phyloP scores from a whole-genome alignment of 805 yeast genomes.

The Kodamaea kakaduensis region DNA sequence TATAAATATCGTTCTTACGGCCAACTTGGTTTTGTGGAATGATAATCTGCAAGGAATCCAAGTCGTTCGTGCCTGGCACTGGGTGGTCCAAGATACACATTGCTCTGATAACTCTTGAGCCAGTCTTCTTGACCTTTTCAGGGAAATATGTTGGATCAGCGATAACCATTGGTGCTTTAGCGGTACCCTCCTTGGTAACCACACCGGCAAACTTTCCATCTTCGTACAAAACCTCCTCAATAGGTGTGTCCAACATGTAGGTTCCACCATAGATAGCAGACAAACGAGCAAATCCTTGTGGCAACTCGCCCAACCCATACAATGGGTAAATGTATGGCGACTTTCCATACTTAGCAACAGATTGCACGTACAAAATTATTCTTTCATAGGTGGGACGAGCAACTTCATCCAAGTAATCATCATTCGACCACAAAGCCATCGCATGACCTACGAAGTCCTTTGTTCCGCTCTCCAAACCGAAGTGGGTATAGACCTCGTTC shows the following conservation, averaged over 20 bases:
- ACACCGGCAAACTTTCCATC: constrained; percentile 78
- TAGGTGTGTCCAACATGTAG: constrained; percentile 94
- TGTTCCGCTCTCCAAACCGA: constrained; percentile 88
- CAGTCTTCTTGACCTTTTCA: constrained; percentile 66
- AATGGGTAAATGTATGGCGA: constrained; percentile 95
- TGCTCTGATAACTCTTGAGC: constrained; percentile 73
- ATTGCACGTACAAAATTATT: constrained; percentile 76
- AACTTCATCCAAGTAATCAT: constrained; percentile 80
- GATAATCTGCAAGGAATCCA: constrained; percentile 89
- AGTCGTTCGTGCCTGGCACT: constrained; percentile 71
- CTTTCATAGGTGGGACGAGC: constrained; percentile 91
- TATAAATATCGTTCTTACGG: constrained; percentile 89
- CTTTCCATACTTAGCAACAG: constrained; percentile 92
- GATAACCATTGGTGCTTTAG: constrained; percentile 88
- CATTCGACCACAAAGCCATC: constrained; percentile 95
- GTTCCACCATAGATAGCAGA: constrained; percentile 98
- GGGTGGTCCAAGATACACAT: constrained; percentile 90
- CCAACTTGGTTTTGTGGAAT: constrained; percentile 95
- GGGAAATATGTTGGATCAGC: constrained; percentile 99
- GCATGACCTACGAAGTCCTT: constrained; percentile 97
- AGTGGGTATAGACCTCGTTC: constrained; percentile 85
- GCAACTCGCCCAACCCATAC: constrained; percentile 95
- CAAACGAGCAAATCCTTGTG: constrained; percentile 97
- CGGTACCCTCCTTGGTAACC: constrained; percentile 84
- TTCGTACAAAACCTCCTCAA: constrained; percentile 79